A percentile compares a stretch with the other conserved stretches of the same genome.
Conservation (phyloP, 164 flowering plant species). For the Chimonanthus salicifolius region DNA sequence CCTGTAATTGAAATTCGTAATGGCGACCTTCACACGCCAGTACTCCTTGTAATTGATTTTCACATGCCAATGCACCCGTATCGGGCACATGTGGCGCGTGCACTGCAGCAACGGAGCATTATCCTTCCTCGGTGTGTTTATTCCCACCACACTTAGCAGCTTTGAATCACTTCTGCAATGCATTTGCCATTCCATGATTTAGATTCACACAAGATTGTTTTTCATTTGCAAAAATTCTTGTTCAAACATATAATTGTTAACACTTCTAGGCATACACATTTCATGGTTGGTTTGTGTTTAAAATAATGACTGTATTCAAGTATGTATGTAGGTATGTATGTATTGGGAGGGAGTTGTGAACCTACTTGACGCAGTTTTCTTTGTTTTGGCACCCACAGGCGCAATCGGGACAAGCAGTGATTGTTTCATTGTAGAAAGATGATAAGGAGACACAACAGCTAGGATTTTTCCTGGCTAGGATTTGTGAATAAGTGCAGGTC, state of each 20-base stretch:
- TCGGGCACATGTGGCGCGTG: slow-evolving; percentile 76
- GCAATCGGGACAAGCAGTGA: slow-evolving; percentile 63
- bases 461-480: slow-evolving; percentile 60
- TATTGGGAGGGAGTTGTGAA: neutral
- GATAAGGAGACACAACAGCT: slow-evolving; percentile 73
- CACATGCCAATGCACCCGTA: slow-evolving; percentile 76
- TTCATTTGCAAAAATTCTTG: neutral
- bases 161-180: slow-evolving; percentile 56
- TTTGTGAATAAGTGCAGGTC: slow-evolving; percentile 86
- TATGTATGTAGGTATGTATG: no score
- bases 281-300: neutral
- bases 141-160: slow-evolving; percentile 32
- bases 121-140: slow-evolving; percentile 70
- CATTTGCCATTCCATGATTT: slow-evolving; percentile 20
- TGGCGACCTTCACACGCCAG: slow-evolving; percentile 70
- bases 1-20: slow-evolving; percentile 74
- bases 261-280: no score
- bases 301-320: neutral
- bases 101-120: slow-evolving; percentile 66
- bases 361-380: slow-evolving; percentile 50
- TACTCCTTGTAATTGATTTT: slow-evolving; percentile 73
- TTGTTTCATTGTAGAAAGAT: slow-evolving; percentile 62
- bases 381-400: slow-evolving; percentile 75
- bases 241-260: no score
- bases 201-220: neutral